Base-by-base conservation (phyloP, 208 protist genomes). In the Borovskyia barvae region DNA sequence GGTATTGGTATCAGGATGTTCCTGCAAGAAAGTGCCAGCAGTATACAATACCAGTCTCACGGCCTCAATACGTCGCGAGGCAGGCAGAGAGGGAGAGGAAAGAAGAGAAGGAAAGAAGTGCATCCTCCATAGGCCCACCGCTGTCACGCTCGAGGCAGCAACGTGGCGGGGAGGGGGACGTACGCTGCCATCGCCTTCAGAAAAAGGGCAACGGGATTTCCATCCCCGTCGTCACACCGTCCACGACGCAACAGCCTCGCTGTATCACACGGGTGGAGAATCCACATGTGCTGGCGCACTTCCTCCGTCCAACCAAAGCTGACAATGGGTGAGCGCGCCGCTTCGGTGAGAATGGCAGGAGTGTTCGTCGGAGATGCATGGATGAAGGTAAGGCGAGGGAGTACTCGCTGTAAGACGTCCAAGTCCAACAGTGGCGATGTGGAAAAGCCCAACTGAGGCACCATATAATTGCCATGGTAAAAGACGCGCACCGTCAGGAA, bases 241-340 rank as follows among this genome's bases (percentile, higher is more conserved):
- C 46, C 33, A 35, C 41, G 48, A 6, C 45, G 28, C 4, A 86
- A 22, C n/a, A 90, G 20, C 14, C 68, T 71, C 25, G 54, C 69
- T 15, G 69, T 72, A 45, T 90, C 83, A 45, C 83, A 90, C 42
- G 67, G 72, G 48, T 89, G 82, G 9, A 89, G 40, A 3, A 69
- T 47, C 77, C 78, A 89, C 51, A 81, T 51, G 22, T 74, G 22
- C 62, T 66, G 61, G 28, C 68, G 35, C 5, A 79, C 20, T 14
- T 89, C 82, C 11, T 89, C 75, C 49, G 43, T 70, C 52, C 77
- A 89, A 6, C 35, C 41, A 22, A 41, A 68, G 53, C 72, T 78
- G 22, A 52, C 72, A 1, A 78, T 41, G n/a, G 71, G 71, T 20
- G 28, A 6, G 12, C 5, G 25, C 7, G 37, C 35, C 35, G 30